Percentiles rank a stretch among this genome's conserved stretches.
Evolutionary conservation across 2,329 filamentous ascomycete species (phyloP).

Genomic region (Aspergillus sp.): DNA sequence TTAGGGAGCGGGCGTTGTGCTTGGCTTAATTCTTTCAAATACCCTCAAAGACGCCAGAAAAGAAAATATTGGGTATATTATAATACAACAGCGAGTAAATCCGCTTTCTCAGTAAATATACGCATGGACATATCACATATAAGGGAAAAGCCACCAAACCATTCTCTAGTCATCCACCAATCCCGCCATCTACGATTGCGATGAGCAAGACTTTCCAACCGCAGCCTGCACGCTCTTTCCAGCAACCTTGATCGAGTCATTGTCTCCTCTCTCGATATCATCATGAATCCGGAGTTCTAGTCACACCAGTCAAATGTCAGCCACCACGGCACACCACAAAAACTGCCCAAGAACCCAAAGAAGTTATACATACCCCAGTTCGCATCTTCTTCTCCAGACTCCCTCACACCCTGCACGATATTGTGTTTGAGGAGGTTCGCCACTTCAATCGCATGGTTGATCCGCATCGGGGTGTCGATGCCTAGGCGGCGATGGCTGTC

Average conservation of each 20-base stretch:
- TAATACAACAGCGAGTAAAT: slow-evolving; percentile 22
- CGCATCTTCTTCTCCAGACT: slow-evolving; percentile 22
- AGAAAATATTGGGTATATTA: slow-evolving; percentile 31
- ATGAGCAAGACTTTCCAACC: slow-evolving; percentile 32
- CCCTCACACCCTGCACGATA: slow-evolving; percentile 68
- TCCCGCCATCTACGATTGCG: slow-evolving; percentile 8
- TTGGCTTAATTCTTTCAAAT: slow-evolving; percentile 24
- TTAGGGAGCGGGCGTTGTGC: slow-evolving; percentile 28
- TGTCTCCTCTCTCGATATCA: slow-evolving; percentile 84
- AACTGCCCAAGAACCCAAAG: too few species aligned
- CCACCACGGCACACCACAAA: background rate
- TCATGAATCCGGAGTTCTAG: slow-evolving; percentile 81
- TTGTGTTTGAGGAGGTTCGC: slow-evolving; percentile 73
- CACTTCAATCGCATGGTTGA: slow-evolving; percentile 74
- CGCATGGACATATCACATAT: background rate
- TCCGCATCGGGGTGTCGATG: slow-evolving; percentile 53
- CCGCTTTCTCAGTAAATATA: slow-evolving; percentile 1
- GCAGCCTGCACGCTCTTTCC: slow-evolving; percentile 31
- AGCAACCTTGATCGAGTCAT: slow-evolving; percentile 71
- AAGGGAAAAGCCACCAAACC: background rate
- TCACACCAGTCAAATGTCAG: slow-evolving; percentile 7
- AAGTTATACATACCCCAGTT: slow-evolving; percentile 26
- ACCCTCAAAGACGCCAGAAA: slow-evolving; percentile 25
- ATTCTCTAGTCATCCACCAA: background rate
- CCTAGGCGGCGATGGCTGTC: slow-evolving; percentile 55